Base-by-base conservation (phyloP, 257 asterid species). In the Plectranthus barbatus region DNA sequence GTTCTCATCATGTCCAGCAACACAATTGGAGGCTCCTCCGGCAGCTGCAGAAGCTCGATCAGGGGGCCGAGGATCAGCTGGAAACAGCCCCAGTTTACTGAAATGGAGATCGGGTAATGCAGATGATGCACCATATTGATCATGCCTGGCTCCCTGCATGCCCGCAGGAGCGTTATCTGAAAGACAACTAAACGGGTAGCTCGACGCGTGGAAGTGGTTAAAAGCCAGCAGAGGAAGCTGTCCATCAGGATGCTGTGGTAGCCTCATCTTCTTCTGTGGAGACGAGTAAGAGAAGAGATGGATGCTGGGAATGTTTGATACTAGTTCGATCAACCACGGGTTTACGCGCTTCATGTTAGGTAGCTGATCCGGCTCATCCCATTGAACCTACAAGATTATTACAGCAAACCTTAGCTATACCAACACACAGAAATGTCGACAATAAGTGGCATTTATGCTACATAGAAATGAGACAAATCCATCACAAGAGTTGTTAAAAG, bases 131-230 rank as follows among this genome's bases (percentile, higher is more conserved):
- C n/a, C 86, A 54, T 77, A 84, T 74, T 71, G 96, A 76, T 85
- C 84, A 70, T 87, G 98, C 98, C 98, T 91, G 98, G 98, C 98
- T 86, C 87, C 87, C 87, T 81, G 98, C 90, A 91, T 91, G 98
- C 96, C 94, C 76, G 95, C 94, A 85, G 95, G 89, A 78, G 80
- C 81, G 77, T 74, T 84, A 83, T 78, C 82, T 9, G 83, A 77
- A 54, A 80, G 86, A 80, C 80, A 78, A 65, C 89, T 74, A 14
- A 80, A 81, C 36, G 88, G 91, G 76, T 66, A 71, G 41, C 46
- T 72, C 6, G 83, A 77, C 62, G 76, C 71, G 15, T 74, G 60
- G 55, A 62, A 82, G 75, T 77, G 77, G 46, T 82, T 67, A 65
- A 84, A 82, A 14, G 81, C 39, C 47, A 90, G 84, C 44, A 83